Conservation (phyloP, 345 rosid genomes). For the Cardamine chenopodiifolia region DNA sequence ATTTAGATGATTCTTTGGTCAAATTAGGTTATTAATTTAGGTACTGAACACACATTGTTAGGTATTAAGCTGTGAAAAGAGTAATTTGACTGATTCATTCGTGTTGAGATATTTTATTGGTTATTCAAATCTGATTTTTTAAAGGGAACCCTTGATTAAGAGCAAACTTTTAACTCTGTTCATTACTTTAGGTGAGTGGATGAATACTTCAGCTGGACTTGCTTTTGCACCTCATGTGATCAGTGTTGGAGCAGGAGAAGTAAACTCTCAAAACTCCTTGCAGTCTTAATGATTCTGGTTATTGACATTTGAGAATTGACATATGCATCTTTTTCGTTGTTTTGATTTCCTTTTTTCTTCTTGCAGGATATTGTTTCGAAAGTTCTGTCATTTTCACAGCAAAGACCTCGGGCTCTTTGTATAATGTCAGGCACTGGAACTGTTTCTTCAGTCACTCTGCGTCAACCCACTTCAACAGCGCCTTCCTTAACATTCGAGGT, state of each 20-base stretch:
- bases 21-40: background rate
- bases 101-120: background rate
- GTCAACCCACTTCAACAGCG: slow-evolving; percentile 70
- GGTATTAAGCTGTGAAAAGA: background rate
- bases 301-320: background rate
- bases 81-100: background rate
- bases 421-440: slow-evolving; percentile 92
- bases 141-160: background rate
- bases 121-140: background rate
- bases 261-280: slow-evolving; percentile 30
- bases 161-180: background rate
- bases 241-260: slow-evolving; percentile 82
- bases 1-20: background rate
- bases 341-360: background rate
- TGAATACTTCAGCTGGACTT: slow-evolving; percentile 91
- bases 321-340: slow-evolving; percentile 16
- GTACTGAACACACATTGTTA: background rate
- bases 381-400: slow-evolving; percentile 79
- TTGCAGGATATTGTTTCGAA: slow-evolving; percentile 83
- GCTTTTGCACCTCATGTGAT: slow-evolving; percentile 98
- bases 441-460: slow-evolving; percentile 80
- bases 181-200: slow-evolving; percentile 89
- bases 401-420: slow-evolving; percentile 90
- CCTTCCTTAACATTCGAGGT: slow-evolving; percentile 79
- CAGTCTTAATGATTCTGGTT: slow-evolving; percentile 5